A percentile compares a stretch with the other conserved stretches of the same genome.
Conservation (phyloP, 495 filamentous ascomycete genomes). For the Aspergillus kassunensis region DNA sequence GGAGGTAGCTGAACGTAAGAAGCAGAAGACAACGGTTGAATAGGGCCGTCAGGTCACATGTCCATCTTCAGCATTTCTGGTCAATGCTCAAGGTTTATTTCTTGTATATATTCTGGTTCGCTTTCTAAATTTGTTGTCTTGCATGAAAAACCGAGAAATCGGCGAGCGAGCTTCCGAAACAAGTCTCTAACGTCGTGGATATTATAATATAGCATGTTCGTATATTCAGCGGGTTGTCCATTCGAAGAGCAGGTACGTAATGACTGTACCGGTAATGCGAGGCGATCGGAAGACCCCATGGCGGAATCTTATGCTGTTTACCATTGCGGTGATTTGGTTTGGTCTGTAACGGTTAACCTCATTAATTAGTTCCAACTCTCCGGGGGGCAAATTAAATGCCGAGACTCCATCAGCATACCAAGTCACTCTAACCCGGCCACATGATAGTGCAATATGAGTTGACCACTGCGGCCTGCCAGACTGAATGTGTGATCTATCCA, state of each 20-base stretch:
- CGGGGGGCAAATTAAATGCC: not conserved
- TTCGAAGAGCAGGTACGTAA: too few species aligned
- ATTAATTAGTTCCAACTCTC: not conserved
- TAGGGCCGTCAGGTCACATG: not conserved
- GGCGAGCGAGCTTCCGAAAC: not conserved
- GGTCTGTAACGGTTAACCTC: not conserved
- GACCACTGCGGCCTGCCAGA: too few species aligned
- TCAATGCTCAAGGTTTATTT: not conserved
- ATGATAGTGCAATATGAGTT: not conserved
- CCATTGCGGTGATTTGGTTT: too few species aligned
- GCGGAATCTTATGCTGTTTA: too few species aligned
- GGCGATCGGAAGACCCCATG: too few species aligned
- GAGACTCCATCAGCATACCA: not conserved
- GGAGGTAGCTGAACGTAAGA: constrained; percentile 54
- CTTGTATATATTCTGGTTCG: not conserved
- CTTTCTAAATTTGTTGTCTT: not conserved
- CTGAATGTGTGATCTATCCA: constrained; percentile 8
- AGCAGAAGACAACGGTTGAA: constrained; percentile 24
- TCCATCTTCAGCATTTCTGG: constrained; percentile 1
- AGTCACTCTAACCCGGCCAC: constrained; percentile 3
- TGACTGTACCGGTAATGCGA: too few species aligned
- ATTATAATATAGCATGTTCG: too few species aligned
- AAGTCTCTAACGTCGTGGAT: not conserved
- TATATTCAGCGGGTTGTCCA: too few species aligned
- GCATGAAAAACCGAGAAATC: not conserved